Evolutionary conservation across 2,329 filamentous ascomycete species (phyloP), one percentile per base, ranked within the genome.

Genomic region (Xylariaceae sp.): DNA sequence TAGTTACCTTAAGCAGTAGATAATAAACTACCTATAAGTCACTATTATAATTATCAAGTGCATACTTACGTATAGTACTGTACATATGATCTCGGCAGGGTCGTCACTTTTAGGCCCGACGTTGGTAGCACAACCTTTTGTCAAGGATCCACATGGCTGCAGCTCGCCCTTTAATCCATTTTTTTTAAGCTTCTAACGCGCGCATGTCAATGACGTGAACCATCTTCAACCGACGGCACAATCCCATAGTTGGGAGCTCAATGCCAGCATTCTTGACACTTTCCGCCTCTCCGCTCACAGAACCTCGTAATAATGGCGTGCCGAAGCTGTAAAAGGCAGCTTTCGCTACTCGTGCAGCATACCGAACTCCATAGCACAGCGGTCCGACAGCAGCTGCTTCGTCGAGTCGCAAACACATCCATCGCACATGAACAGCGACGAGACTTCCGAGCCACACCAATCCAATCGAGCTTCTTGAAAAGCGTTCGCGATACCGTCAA

Each of bases 291-390:
- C 50, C 42, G 33, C 46, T 27, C 33, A 29, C 26, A 47, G 11
- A 33, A n/a, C n/a, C 18, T 42, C 29, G 40, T 40, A 47, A 47
- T 51, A 67, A 80, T 82, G 76, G 76, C 78, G 52, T 80, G 78
- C 65, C 74, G 78, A 63, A 75, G 70, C 66, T 81, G 79, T 67
- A 72, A 73, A 57, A 66, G 71, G 35, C 76, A 78, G 67, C 71
- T 79, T 24, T 45, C 56, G 42, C 61, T 63, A 59, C 56, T 67
- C 30, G 60, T 52, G 27, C 63, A 64, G 53, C 66, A 64, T 23
- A 35, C 61, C 33, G 64, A 67, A 50, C 45, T 59, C 42, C 62
- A 53, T 44, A 59, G 49, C 58, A 55, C 55, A n/a, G 47, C 36
- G 33, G 43, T 50, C 45, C 44, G 32, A 16, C 55, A 46, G 36